phyloP scores from a whole-genome alignment of 73 alveolate genomes.

The Blepharisma japonicum region DNA sequence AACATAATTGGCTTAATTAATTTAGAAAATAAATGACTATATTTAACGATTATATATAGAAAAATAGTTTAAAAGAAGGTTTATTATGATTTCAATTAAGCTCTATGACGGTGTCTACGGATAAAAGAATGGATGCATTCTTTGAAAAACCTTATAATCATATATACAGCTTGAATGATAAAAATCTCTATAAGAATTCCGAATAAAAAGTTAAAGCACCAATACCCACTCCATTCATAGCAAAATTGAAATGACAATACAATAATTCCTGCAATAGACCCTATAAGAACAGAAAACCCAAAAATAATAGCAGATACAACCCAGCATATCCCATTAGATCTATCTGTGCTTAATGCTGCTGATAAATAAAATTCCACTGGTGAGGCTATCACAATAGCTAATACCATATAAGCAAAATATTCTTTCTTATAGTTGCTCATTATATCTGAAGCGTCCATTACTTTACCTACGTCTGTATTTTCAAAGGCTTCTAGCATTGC shows the following conservation, averaged over 20 bases:
- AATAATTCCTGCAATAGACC: constrained; percentile 3
- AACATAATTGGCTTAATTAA: constrained; percentile 58
- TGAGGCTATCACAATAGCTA: neutral
- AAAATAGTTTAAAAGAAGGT: too few species aligned
- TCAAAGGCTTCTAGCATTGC: neutral
- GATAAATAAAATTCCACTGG: neutral
- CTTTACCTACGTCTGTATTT: neutral
- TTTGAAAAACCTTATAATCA: neutral
- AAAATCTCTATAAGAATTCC: constrained; percentile 3
- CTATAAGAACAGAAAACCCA: neutral
- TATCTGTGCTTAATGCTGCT: neutral
- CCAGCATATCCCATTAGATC: neutral
- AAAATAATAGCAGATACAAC: neutral
- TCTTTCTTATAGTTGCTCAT: neutral
- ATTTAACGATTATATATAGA: too few species aligned
- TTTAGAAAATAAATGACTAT: neutral
- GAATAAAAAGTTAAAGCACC: neutral
- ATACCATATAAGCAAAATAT: constrained; percentile 1
- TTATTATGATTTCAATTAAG: too few species aligned
- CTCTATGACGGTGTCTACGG: too few species aligned
- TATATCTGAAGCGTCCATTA: neutral
- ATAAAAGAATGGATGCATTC: too few species aligned
- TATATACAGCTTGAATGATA: neutral
- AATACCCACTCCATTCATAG: constrained; percentile 2
- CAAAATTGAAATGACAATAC: neutral